Evolutionary conservation across 2,329 filamentous ascomycete genomes (phyloP), one percentile per base, ranked within the genome.

Genomic region (Botrytis squamosa): DNA sequence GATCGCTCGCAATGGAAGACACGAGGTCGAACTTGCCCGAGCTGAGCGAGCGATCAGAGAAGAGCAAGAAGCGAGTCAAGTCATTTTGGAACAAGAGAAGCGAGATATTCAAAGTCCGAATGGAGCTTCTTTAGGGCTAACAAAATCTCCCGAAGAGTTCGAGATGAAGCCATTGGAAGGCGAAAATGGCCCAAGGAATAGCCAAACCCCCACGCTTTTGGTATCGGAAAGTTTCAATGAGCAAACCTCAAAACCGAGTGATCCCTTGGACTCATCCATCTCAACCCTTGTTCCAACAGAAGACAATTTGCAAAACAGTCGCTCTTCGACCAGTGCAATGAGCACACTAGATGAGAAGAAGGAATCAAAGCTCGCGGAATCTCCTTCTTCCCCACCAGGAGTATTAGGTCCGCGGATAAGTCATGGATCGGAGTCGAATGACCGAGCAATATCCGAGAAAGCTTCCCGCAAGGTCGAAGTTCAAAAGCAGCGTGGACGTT

Each of bases 1-100:
- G 25, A 90, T 92, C 60, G 89, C 91, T 3, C 84, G 83, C 3
- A 85, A 85, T 63, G 89, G 89, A 3, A 85, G 87, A 36, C 77
- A 83, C 40, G 86, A 88, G 55, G 78, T 88, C 40, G 84, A 87
- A 77, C 77, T 79, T 16, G 83, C 84, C 40, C 82, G 83, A 65
- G 82, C 82, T 4, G 82, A 85, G 73, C 82, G 82, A 70, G 79
- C 78, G 14, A 75, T 78, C 29, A 71, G 49, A 59, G 83, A 81
- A 71, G 79, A 82, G 76, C 82, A 82, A 72, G 69, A 71, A 66
- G 59, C 46, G 20, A 57, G 44, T 20, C 62, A 67, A 38, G 46
- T 55, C 33, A 59, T 66, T 63, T 63, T 69, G 25, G 52, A 68
- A 64, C 59, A 76, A 52, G 69, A 74, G 22, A 62, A 71, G 42